phyloP scores from a whole-genome alignment of 345 rosid species.

The Durio zibethinus region DNA sequence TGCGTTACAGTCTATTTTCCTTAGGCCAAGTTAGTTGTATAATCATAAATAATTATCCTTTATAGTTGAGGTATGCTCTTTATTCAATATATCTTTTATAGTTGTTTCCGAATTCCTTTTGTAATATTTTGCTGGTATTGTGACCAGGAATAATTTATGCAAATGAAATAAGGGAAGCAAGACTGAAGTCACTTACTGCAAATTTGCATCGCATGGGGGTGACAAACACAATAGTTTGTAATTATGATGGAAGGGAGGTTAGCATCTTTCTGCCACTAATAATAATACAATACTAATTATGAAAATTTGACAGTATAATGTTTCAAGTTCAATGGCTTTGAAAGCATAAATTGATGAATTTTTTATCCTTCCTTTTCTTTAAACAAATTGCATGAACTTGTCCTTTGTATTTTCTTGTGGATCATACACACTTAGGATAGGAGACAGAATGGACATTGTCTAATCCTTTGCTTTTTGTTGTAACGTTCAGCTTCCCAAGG shows the following conservation, averaged over 20 bases:
- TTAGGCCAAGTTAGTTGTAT: not conserved
- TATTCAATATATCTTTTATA: not conserved
- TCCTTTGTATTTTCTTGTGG: not conserved
- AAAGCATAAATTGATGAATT: not conserved
- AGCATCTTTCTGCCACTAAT: slow-evolving; percentile 21
- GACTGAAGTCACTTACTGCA: slow-evolving; percentile 86
- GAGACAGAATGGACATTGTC: not conserved
- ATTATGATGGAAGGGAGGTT: slow-evolving; percentile 97
- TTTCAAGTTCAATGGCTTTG: not conserved
- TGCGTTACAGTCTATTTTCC: slow-evolving; percentile 29
- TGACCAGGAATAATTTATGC: slow-evolving; percentile 78
- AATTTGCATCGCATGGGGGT: slow-evolving; percentile 96
- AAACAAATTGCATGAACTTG: not conserved
- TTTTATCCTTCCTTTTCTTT: not conserved
- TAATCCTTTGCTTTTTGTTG: not conserved
- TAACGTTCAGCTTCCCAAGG: slow-evolving; percentile 62
- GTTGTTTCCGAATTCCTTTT: not conserved
- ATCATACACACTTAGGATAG: not conserved
- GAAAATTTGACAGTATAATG: not conserved
- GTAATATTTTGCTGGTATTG: slow-evolving; percentile 18
- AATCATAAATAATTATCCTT: not conserved
- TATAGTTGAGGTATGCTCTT: not conserved
- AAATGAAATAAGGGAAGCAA: slow-evolving; percentile 78
- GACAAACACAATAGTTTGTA: slow-evolving; percentile 82
- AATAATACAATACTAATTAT: not conserved